These are phyloP conservation scores for Telfairia occidentalis DNA, from an alignment of 331 rosid species.

Conservation along the genomic window DNA sequence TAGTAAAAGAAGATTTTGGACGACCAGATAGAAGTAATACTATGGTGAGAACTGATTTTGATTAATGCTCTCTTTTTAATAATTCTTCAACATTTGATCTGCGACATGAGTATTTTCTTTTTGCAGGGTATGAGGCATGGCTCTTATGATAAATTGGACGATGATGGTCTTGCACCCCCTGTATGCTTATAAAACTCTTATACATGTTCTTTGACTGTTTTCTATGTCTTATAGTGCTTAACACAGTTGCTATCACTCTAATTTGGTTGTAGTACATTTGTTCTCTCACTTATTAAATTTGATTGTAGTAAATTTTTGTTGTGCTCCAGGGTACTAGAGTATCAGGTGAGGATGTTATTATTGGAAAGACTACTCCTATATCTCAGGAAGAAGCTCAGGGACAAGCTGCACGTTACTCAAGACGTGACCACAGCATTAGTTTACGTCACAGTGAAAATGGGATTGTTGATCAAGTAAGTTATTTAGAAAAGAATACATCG, in stretches of 20 bases:
- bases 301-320: neutral
- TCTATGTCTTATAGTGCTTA: neutral
- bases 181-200: slow-evolving; percentile 32
- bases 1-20: slow-evolving; percentile 95
- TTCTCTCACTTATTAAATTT: neutral
- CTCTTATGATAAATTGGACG: slow-evolving; percentile 92
- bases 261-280: neutral
- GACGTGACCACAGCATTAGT: slow-evolving; percentile 95
- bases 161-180: slow-evolving; percentile 98
- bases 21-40: slow-evolving; percentile 92
- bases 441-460: slow-evolving; percentile 98
- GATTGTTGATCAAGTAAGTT: slow-evolving; percentile 86
- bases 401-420: slow-evolving; percentile 67
- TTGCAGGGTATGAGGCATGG: slow-evolving; percentile 98
- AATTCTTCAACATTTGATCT: neutral
- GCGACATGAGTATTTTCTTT: slow-evolving; percentile 7
- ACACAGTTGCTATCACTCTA: neutral
- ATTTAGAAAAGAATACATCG: neutral
- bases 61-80: neutral
- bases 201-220: slow-evolving; percentile 1
- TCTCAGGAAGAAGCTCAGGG: slow-evolving; percentile 90
- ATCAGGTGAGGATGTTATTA: slow-evolving; percentile 96
- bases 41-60: slow-evolving; percentile 41
- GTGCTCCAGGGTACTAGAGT: slow-evolving; percentile 77
- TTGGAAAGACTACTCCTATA: slow-evolving; percentile 89